phyloP scores from a whole-genome alignment of 768 basidiomycete species.

The Russula griseocarnosa region DNA sequence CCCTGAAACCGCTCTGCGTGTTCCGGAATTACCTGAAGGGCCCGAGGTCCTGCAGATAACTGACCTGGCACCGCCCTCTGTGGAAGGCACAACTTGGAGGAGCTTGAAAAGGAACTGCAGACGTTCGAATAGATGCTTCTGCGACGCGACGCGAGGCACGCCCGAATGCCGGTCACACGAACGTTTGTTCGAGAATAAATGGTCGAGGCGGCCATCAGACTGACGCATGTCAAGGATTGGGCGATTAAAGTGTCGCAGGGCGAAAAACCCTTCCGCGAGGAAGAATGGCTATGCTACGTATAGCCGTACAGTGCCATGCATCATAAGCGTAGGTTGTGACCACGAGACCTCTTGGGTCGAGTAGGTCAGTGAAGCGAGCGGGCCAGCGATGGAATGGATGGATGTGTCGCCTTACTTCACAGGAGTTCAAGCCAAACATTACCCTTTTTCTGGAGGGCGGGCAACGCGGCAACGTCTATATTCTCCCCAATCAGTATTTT shows the following conservation, averaged over 20 bases:
- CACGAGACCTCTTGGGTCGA: too few relatives aligned
- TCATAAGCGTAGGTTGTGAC: too few relatives aligned
- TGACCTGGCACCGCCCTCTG: not conserved
- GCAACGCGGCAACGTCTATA: too few relatives aligned
- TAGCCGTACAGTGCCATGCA: too few relatives aligned
- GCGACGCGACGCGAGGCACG: not conserved
- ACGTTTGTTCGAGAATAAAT: slow-evolving; percentile 4
- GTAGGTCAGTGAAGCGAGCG: too few relatives aligned
- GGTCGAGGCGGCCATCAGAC: not conserved
- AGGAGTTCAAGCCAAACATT: too few relatives aligned
- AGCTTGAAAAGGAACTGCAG: not conserved
- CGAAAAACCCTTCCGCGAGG: not conserved
- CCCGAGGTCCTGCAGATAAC: slow-evolving; percentile 1
- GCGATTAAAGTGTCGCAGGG: not conserved
- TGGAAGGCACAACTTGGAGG: not conserved
- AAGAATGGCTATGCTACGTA: not conserved
- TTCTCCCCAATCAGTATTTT: too few relatives aligned
- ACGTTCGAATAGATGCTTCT: not conserved
- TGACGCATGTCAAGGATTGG: too few relatives aligned
- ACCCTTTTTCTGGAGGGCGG: too few relatives aligned
- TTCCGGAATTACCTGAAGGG: slow-evolving; percentile 5
- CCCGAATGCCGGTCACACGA: not conserved
- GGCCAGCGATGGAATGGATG: too few relatives aligned
- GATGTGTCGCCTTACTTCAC: too few relatives aligned
- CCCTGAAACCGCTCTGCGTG: not conserved